Evolutionary conservation across 1,139 yeast genomes (phyloP).

Genomic region (Candida sp.): DNA sequence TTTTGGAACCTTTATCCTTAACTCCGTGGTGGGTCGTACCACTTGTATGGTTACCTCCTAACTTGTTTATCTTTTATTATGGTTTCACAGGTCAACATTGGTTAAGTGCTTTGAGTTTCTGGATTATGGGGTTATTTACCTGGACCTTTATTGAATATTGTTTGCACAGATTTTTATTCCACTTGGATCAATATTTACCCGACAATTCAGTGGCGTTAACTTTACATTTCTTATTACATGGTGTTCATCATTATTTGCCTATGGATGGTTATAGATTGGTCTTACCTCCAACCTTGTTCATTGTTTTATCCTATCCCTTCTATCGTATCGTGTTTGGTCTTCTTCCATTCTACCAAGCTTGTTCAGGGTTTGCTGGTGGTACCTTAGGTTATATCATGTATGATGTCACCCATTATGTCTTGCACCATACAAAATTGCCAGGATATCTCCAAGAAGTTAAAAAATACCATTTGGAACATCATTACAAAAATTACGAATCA

Average conservation of each 20-base stretch:
- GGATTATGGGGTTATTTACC: conserved; percentile 67
- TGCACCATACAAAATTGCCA: conserved; percentile 87
- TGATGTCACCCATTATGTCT: conserved; percentile 80
- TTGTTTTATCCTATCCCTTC: conserved; percentile 43
- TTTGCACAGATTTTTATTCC: conserved; percentile 90
- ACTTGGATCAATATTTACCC: conserved; percentile 83
- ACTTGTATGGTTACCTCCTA: conserved; percentile 81
- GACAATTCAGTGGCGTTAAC: conserved; percentile 73
- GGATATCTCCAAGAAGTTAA: conserved; percentile 70
- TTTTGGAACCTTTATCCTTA: conserved; percentile 45
- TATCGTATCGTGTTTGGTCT: conserved; percentile 34
- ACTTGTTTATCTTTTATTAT: conserved; percentile 44
- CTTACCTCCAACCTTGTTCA: conserved; percentile 88
- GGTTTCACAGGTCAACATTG: conserved; percentile 36
- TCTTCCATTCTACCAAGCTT: conserved; percentile 46
- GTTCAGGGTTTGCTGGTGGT: conserved; percentile 83
- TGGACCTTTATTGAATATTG: conserved; percentile 93
- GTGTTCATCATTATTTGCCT: conserved; percentile 95
- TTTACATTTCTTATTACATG: conserved; percentile 87
- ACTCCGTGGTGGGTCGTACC: conserved; percentile 75
- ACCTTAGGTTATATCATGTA: conserved; percentile 88
- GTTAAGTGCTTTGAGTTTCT: conserved; percentile 37
- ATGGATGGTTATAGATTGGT: conserved; percentile 94
- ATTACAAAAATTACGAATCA: conserved; percentile 91
- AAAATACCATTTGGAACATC: conserved; percentile 93